These are phyloP conservation scores for Lipomyces spencermartinsiae DNA, from an alignment of 805 yeast genomes.

Conservation along the genomic window DNA sequence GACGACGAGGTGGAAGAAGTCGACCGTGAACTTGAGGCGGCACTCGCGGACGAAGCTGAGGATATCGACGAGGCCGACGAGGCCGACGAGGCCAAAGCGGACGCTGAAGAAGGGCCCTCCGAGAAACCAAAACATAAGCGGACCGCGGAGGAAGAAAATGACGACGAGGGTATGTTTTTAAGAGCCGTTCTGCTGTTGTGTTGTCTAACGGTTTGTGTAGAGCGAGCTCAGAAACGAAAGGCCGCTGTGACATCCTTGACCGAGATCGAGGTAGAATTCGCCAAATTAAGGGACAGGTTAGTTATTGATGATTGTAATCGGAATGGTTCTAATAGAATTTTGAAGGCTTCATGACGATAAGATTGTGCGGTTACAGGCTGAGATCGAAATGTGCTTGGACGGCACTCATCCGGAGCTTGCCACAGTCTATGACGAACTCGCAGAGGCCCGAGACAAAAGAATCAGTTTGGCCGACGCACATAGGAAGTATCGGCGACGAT, in stretches of 20 bases:
- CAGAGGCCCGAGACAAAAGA: conserved; percentile 74
- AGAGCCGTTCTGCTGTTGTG: neutral
- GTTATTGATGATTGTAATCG: neutral
- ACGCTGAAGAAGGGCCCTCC: conserved; percentile 35
- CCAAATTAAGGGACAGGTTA: conserved; percentile 72
- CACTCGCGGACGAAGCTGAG: conserved; percentile 41
- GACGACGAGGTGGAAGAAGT: conserved; percentile 32
- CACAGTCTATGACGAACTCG: conserved; percentile 51
- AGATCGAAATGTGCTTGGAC: conserved; percentile 80
- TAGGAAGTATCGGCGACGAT: conserved; percentile 70
- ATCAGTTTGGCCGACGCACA: conserved; percentile 56
- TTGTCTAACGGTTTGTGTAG: conserved; percentile 12
- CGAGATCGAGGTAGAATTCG: conserved; percentile 84
- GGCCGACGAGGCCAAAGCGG: conserved; percentile 35
- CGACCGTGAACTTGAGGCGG: conserved; percentile 34
- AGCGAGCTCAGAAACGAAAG: conserved; percentile 55
- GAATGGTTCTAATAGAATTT: neutral
- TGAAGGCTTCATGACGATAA: conserved; percentile 76
- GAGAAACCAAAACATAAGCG: conserved; percentile 17
- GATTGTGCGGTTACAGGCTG: conserved; percentile 75
- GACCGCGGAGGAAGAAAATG: conserved; percentile 20
- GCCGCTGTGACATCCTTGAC: conserved; percentile 76
- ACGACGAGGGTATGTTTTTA: conserved; percentile 29
- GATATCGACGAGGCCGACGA: conserved; percentile 41
- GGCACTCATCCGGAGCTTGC: conserved; percentile 93